Base-by-base conservation (phyloP, 148 eudicot species). In the Rhododendron ovatum region DNA sequence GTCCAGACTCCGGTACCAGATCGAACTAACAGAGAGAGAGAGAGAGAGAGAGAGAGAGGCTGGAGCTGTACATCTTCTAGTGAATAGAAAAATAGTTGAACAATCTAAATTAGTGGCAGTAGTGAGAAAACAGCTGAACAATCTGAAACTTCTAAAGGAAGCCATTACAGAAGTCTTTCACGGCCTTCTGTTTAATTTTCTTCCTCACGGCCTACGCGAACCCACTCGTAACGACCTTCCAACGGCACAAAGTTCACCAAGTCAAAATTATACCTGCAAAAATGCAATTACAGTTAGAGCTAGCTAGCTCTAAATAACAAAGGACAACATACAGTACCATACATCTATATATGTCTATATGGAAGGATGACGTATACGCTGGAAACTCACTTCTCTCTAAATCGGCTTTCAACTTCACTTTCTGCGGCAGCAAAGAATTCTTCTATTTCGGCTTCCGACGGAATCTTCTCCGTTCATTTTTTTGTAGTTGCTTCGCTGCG, bases 201-300 rank as follows among this genome's bases (percentile, higher is more conserved):
- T 81, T 84, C 28, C 83, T 93, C 92, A 93, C 80, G 90, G 94
- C 87, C 91, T 82, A 91, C 82, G 45, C 61, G 92, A 87, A 90
- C 88, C 98, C 98, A 95, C 81, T 94, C 93, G 84, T 90, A 94
- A 17, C 95, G 96, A 26, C 98, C 98, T 87, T 93, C 87, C 79
- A 95, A 78, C 2, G 97, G 93, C 45, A 90, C 90, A 53, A 91
- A 95, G 87, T 91, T 94, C 78, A 74, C 92, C 13, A 93, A 74
- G 88, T 95, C 95, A 87, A 88, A 94, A 90, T 95, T 95, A 88
- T 95, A 95, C 95, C 98, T 94, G 91, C 85, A 85, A 26, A 26
- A 13, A 80, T 20, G 82, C 2, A 28, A 28, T 5, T 14, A 11
- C 39, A 18, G 15, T 26, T 30, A 5, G 7, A n/a, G 12, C n/a